Evolutionary conservation across 208 protist species (phyloP).

Genomic region (Acanthamoeba polyphaga): DNA sequence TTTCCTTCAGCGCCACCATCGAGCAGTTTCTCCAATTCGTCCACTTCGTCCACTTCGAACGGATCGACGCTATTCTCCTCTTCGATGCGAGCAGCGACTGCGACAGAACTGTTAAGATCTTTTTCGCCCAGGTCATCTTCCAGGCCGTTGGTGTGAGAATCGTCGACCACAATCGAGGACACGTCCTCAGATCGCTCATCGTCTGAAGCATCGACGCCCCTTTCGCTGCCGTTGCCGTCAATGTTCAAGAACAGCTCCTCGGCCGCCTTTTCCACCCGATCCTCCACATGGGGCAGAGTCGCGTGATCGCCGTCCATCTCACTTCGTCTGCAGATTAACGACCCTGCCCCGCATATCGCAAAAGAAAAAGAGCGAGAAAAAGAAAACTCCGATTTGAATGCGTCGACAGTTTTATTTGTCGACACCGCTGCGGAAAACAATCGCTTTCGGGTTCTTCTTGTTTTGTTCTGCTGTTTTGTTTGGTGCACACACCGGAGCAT

Average conservation of each 20-base stretch:
- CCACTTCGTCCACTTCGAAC: conserved; percentile 1
- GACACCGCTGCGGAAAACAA: too few relatives aligned
- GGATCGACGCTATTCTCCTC: conserved; percentile 20
- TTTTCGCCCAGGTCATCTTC: not conserved
- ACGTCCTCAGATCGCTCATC: not conserved
- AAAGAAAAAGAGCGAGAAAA: too few relatives aligned
- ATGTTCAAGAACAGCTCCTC: too few relatives aligned
- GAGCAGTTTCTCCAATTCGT: conserved; percentile 36
- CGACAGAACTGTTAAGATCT: not conserved
- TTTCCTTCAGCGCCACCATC: not conserved
- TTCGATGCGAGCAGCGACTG: not conserved
- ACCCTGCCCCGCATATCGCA: too few relatives aligned
- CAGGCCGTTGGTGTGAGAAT: not conserved
- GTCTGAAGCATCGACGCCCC: not conserved
- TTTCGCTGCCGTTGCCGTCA: too few relatives aligned
- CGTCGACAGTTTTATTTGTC: too few relatives aligned
- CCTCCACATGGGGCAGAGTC: not conserved
- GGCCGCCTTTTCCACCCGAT: not conserved
- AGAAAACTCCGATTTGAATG: too few relatives aligned
- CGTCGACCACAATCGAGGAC: not conserved
- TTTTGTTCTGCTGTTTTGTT: too few relatives aligned
- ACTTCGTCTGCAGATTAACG: not conserved
- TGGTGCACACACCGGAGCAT: too few relatives aligned
- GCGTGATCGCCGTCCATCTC: not conserved
- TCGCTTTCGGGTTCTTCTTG: too few relatives aligned